phyloP scores from a whole-genome alignment of 2,329 filamentous ascomycete genomes.

The Ascochyta viciae-villosae region DNA sequence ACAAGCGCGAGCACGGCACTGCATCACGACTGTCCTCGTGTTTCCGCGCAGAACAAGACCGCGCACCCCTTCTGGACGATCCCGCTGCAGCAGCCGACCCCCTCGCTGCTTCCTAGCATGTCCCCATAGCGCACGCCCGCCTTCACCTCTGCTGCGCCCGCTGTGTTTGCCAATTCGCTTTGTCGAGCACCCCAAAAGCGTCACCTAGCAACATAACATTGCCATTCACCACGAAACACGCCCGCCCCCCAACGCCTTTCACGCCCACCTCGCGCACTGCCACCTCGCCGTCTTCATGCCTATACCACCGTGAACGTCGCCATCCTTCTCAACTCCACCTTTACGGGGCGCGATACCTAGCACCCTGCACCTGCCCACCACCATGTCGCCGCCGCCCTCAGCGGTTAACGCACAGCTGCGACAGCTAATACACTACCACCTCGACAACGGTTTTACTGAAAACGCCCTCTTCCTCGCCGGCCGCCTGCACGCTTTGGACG shows the following conservation, averaged over 20 bases:
- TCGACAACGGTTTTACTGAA: slow-evolving; percentile 88
- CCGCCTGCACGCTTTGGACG: slow-evolving; percentile 83
- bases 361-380: slow-evolving; percentile 23
- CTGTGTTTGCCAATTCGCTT: slow-evolving; percentile 48
- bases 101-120: slow-evolving; percentile 23
- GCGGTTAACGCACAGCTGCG: slow-evolving; percentile 67
- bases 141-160: slow-evolving; percentile 23
- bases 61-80: slow-evolving; percentile 6
- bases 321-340: slow-evolving; percentile 16
- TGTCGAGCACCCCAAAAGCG: slow-evolving; percentile 45
- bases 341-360: slow-evolving; percentile 9
- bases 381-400: slow-evolving; percentile 64
- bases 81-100: slow-evolving; percentile 18
- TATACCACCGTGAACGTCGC: slow-evolving; percentile 19
- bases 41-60: slow-evolving; percentile 18
- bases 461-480: slow-evolving; percentile 95
- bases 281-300: slow-evolving; percentile 38
- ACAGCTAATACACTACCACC: slow-evolving; percentile 72
- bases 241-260: slow-evolving; percentile 10
- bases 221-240: slow-evolving; percentile 26
- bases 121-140: slow-evolving; percentile 15
- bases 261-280: not conserved
- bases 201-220: slow-evolving; percentile 46
- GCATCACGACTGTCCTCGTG: slow-evolving; percentile 19
- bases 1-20: slow-evolving; percentile 33